Base-by-base conservation (phyloP, 2,329 filamentous ascomycete genomes). In the Alternaria angustiovoidea region DNA sequence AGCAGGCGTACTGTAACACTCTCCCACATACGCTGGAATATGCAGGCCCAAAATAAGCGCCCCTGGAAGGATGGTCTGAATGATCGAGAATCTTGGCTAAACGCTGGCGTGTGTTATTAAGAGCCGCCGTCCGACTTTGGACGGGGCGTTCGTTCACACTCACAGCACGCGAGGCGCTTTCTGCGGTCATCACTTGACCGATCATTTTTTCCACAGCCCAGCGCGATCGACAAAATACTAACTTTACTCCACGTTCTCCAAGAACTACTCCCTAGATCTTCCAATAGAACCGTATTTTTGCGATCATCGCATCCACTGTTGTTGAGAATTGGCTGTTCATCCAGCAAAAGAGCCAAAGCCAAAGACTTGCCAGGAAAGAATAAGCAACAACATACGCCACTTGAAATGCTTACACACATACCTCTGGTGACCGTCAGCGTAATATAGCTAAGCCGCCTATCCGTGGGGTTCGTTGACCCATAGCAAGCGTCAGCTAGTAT, bases 121-220 rank as follows among this genome's bases (percentile, higher is more conserved):
- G 51, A 54, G 48, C 43, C 43, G 48, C 52, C 38, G 18, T 18
- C 18, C 38, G 63, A 59, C 46, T 39, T 46, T 49, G 26, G 36
- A 32, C 20, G 22, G 14, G 20, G 18, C 56, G 62, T 59, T 48
- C 53, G 18, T 38, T 44, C 51, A 63, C 57, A 57, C 63, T 67
- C 42, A 44, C 30, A 51, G 28, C 51, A 32, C 59, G 53, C 60
- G 51, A 69, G 63, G 69, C 61, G 68, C 68, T 62, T 61, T 70
- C 49, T 34, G 42, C 62, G 60, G 69, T 71, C 69, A 64, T 41
- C 63, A 53, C 54, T 70, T 69, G 68, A 69, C 69, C 54, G 64
- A 54, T 66, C 68, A 64, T 62, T 56, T 48, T 72, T 73, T 60
- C 47, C 42, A 67, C 70, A 75, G 53, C 72, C 72, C 66, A 70